These are phyloP conservation scores for Aspergillus sp. DNA, from an alignment of 2,329 filamentous ascomycete species.

Conservation along the genomic window DNA sequence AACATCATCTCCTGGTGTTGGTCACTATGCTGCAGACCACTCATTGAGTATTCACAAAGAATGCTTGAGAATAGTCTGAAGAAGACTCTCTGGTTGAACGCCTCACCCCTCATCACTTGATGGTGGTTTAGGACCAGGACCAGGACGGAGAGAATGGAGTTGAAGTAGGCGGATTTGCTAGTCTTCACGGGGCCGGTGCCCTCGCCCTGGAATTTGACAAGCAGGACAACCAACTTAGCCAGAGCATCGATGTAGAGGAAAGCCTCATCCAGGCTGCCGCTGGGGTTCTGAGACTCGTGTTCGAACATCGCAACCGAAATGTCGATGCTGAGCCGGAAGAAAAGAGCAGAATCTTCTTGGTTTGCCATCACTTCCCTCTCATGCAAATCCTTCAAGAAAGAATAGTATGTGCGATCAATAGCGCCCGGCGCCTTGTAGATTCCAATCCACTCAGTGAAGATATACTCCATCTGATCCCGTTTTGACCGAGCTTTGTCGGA, in stretches of 20 bases:
- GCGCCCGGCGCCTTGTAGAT: constrained; percentile 75
- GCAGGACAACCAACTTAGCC: constrained; percentile 73
- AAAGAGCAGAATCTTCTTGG: constrained; percentile 74
- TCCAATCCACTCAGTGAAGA: constrained; percentile 93
- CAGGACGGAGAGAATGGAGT: constrained; percentile 74
- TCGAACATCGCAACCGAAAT: constrained; percentile 77
- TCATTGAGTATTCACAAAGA: constrained; percentile 68
- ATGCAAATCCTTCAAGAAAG: constrained; percentile 84
- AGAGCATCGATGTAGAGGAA: constrained; percentile 75
- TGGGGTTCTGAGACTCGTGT: constrained; percentile 61
- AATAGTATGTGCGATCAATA: constrained; percentile 67
- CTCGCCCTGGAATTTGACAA: constrained; percentile 71
- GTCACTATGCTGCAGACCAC: constrained; percentile 59
- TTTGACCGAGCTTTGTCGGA: constrained; percentile 61
- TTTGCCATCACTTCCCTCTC: constrained; percentile 69
- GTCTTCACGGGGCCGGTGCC: constrained; percentile 58
- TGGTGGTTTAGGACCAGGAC: constrained; percentile 83
- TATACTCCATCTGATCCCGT: constrained; percentile 85
- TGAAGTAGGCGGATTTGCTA: constrained; percentile 69
- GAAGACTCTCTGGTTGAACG: constrained; percentile 85
- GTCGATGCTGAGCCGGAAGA: constrained; percentile 80
- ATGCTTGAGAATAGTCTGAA: constrained; percentile 85
- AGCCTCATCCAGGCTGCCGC: constrained; percentile 60
- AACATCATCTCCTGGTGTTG: constrained; percentile 69
- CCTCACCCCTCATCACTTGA: constrained; percentile 74